These are phyloP conservation scores for Prunus persica DNA, from an alignment of 306 rosid genomes.

Conservation along the genomic window Prunus_persica_NCBIv2 NC_034015.1:21976501-21977000, in stretches of 20 bases:
- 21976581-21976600: too few relatives aligned
- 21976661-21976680: neutral
- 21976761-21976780: slow-evolving; percentile 83
- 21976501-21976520: too few relatives aligned
- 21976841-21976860: slow-evolving; percentile 33
- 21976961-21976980: neutral
- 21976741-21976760: slow-evolving; percentile 84
- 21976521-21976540: too few relatives aligned
- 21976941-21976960: neutral
- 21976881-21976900: slow-evolving; percentile 8
- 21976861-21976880: slow-evolving; percentile 13
- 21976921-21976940: neutral
- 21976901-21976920: neutral
- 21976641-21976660: neutral
- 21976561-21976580: too few relatives aligned
- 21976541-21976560: too few relatives aligned
- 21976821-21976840: slow-evolving; percentile 44
- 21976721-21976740: slow-evolving; percentile 82
- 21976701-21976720: slow-evolving; percentile 50
- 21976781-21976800: slow-evolving; percentile 89
- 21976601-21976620: too few relatives aligned
- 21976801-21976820: slow-evolving; percentile 66
- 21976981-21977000: too few relatives aligned
- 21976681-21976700: neutral
- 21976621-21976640: neutral